Percentiles rank a stretch among this genome's conserved stretches.
phyloP scores from a whole-genome alignment of 768 basidiomycete species.

The Macrocybe gigantea region DNA sequence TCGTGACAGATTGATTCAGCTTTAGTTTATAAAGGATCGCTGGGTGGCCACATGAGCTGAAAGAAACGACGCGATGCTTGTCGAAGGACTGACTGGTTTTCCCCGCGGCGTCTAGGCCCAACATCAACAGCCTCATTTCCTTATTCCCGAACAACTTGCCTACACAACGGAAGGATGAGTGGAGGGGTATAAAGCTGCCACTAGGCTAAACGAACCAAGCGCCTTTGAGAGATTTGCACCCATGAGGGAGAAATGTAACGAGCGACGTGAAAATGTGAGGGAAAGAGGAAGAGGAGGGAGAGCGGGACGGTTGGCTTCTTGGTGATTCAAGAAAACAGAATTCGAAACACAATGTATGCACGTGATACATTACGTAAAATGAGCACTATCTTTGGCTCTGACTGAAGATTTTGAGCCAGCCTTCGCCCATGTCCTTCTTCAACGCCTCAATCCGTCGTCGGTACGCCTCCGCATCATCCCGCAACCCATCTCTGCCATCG shows the following conservation, averaged over 20 bases:
- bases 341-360: too few species aligned
- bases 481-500: conserved; percentile 19
- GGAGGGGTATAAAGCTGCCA: neutral
- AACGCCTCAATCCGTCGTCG: conserved; percentile 75
- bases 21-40: conserved; percentile 99
- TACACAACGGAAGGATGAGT: conserved; percentile 21
- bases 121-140: conserved; percentile 97
- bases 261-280: conserved; percentile 43
- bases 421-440: conserved; percentile 84
- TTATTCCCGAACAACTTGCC: conserved; percentile 96
- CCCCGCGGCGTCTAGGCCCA: conserved; percentile 95
- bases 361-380: too few species aligned
- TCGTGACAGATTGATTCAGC: conserved; percentile 97
- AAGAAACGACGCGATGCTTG: too few species aligned
- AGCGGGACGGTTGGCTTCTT: neutral
- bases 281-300: conserved; percentile 10
- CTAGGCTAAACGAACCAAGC: conserved; percentile 42
- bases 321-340: too few species aligned
- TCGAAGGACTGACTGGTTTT: conserved; percentile 77
- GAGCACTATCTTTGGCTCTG: conserved; percentile 35
- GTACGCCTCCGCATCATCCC: conserved; percentile 63
- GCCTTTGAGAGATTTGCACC: conserved; percentile 87
- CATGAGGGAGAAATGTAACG: conserved; percentile 56
- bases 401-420: conserved; percentile 82
- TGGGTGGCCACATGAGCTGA: conserved; percentile 24